Base-by-base conservation (phyloP, 306 rosid species). In the Acacia crassicarpa region DNA sequence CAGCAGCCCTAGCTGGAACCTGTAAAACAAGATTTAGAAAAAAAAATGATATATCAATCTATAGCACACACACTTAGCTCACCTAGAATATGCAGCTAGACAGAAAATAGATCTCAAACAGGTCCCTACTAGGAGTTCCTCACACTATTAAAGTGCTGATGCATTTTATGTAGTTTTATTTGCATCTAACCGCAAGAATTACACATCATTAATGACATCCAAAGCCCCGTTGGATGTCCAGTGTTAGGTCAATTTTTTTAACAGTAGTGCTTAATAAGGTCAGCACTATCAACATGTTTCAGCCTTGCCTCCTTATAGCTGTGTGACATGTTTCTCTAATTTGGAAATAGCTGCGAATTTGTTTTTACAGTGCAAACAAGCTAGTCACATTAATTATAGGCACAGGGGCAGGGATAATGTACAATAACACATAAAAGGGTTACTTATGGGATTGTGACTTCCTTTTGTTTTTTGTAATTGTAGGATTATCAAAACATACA, bases 1-100 rank as follows among this genome's bases (percentile, higher is more conserved):
- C 97, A 23, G 93, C 97, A 72, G 94, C 99, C 76, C 94, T 93
- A 23, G 98, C 92, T 1, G 98, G 98, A 89, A 96, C 99, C 99
- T 96, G 91, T 53, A 84, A 79, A 72, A 77, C 67, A 69, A 75
- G 53, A 81, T 75, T 73, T 74, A 80, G 6, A 44, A 79, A 79
- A 81, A 88, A 88, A 85, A 78, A 81, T 82, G 72, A 79, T 73
- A 32, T 46, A 22, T 46, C 72, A 63, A 78, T 67, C 81, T 23
- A 71, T 23, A 71, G 65, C 77, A 69, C 81, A 46, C 30, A 35
- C 19, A 45, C 77, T 35, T 70, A 68, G 33, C 23, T 61, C 66
- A 67, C n/a, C 8, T 35, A 43, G 45, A 30, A 30, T 4, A 45
- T 35, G 43, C 45, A 77, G 38, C 59, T 23, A 10, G 53, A 13